Percentiles rank a stretch among this genome's conserved stretches.
Evolutionary conservation across 2,329 filamentous ascomycete genomes (phyloP).

Genomic region (Thermothelomyces thermophilus): DNA sequence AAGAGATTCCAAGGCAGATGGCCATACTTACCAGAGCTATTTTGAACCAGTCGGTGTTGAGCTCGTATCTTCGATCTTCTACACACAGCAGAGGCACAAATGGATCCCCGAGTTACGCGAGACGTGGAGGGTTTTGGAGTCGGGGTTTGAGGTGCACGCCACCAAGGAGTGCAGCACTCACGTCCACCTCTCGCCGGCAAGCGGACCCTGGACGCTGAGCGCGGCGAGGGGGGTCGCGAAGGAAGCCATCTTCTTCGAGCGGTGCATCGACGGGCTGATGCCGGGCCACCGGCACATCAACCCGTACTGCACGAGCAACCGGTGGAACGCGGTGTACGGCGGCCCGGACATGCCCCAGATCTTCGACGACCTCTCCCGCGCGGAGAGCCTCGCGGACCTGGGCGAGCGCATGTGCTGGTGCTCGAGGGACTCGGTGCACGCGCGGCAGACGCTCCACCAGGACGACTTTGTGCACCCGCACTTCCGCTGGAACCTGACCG

Average conservation of each 20-base stretch:
- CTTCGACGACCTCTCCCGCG: not conserved
- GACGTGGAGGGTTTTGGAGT: not conserved
- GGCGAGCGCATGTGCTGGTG: not conserved
- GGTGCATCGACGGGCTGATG: not conserved
- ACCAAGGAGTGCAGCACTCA: not conserved
- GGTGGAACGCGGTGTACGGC: not conserved
- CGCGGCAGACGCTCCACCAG: too few relatives aligned
- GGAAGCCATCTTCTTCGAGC: not conserved
- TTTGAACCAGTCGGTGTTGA: not conserved
- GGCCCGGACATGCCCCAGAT: not conserved
- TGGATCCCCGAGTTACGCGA: not conserved
- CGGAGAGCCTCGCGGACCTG: not conserved
- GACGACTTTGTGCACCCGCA: not conserved
- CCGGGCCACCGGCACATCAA: not conserved
- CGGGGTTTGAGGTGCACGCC: not conserved
- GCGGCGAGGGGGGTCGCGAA: not conserved
- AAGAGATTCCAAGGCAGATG: not conserved
- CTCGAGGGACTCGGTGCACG: not conserved
- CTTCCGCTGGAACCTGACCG: slow-evolving; percentile 1
- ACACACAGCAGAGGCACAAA: not conserved
- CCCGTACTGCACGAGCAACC: slow-evolving; percentile 1
- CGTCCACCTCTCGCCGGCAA: not conserved
- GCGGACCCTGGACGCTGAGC: not conserved
- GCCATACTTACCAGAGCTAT: not conserved
- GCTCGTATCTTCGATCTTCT: not conserved